Evolutionary conservation across 805 yeast species (phyloP), one percentile per base, ranked within the genome.

Genomic region (Candida quercuum): DNA sequence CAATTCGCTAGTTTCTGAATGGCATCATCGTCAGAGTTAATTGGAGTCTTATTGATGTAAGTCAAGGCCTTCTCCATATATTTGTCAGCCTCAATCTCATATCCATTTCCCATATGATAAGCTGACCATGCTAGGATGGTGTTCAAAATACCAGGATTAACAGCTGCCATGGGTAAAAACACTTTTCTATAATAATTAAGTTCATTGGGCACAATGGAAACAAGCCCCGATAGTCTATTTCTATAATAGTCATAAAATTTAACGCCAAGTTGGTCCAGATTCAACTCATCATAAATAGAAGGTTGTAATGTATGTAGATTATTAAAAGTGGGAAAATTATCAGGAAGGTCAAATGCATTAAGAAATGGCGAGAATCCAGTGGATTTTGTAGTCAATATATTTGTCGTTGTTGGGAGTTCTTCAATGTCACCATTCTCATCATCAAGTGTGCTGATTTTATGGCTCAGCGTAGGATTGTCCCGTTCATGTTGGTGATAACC

Each of bases 81-180:
- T 41, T 64, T 64, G 3, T 56, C 48, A 5, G 81, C 84, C 46
- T 72, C 75, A 13, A 54, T 54, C 28, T 63, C 64, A 33, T 43
- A 48, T 7, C 44, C 40, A 3, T 67, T 66, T 33, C 72, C 74
- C 34, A 55, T 34, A 25, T 55, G 57, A 33, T 47, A 63, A 0
- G 63, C 66, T 4, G 65, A 80, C 85, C 85, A 80, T 0, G 82
- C 80, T 21, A 78, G 65, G 7, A 80, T 54, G 0, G 72, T 67
- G 42, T 69, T 66, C 21, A 78, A 52, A 4, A 77, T 69, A 3
- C 78, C 67, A 24, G 63, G 64, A 41, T 74, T 72, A 16, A 54
- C 57, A 32, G 63, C 56, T 0, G 85, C 82, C 62, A 77, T 62
- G 11, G 72, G 71, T 8, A 80, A 50, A 43, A 76, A 72, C 30